Conservation (phyloP, 768 basidiomycete species). For the Psilocybe subaeruginosa region DNA sequence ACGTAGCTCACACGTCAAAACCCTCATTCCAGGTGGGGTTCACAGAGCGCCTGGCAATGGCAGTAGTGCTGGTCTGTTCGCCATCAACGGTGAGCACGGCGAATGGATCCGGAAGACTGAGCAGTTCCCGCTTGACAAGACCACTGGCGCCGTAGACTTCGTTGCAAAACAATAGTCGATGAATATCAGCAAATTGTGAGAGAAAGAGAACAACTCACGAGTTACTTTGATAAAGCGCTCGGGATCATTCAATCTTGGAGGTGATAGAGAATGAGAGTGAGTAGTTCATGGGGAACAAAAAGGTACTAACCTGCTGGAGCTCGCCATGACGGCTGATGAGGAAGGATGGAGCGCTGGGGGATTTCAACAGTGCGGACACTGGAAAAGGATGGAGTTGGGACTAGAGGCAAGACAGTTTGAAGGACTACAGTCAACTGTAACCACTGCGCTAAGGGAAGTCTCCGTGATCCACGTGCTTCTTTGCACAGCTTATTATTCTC, state of each 20-base stretch:
- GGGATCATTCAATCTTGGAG: slow-evolving; percentile 47
- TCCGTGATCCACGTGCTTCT: slow-evolving; percentile 15
- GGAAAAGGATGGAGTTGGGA: neutral
- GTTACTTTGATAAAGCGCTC: slow-evolving; percentile 53
- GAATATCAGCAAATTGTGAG: neutral
- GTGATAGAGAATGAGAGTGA: slow-evolving; percentile 10
- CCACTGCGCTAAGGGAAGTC: slow-evolving; percentile 5
- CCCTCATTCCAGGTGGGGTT: slow-evolving; percentile 84
- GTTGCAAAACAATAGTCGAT: slow-evolving; percentile 2
- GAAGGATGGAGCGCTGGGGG: neutral
- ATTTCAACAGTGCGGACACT: neutral
- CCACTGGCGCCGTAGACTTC: slow-evolving; percentile 80
- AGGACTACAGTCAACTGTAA: slow-evolving; percentile 1
- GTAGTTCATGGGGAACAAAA: neutral
- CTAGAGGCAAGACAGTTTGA: neutral
- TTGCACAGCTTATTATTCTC: neutral
- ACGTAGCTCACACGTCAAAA: slow-evolving; percentile 73
- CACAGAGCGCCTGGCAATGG: slow-evolving; percentile 67
- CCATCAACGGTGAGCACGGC: slow-evolving; percentile 87
- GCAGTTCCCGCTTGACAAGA: slow-evolving; percentile 76
- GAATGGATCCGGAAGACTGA: slow-evolving; percentile 86
- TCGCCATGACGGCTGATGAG: slow-evolving; percentile 24
- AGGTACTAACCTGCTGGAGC: slow-evolving; percentile 35
- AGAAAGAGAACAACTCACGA: slow-evolving; percentile 35
- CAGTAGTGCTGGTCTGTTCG: slow-evolving; percentile 80